Evolutionary conservation across 2,329 filamentous ascomycete genomes (phyloP), one percentile per base, ranked within the genome.

Genomic region (Mariannaea sp.): DNA sequence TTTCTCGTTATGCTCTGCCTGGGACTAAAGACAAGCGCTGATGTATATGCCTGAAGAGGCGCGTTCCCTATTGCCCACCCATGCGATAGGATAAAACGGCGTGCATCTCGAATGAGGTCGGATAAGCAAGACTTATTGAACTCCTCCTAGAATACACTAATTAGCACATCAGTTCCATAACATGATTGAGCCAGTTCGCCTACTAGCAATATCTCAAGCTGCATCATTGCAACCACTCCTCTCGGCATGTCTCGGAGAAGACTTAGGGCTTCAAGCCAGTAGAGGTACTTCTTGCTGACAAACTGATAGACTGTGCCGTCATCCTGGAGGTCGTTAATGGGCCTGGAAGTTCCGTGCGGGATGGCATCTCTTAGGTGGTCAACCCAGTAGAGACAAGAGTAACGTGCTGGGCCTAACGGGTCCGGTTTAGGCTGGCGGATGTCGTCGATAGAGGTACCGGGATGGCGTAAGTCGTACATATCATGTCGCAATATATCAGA

Each of bases 221-320:
- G 40, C 6, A 20, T 10, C 9, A 55, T 8, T 9, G 42, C 51
- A 2, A 12, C 30, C 3, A n/a, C 2, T 2, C 30, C 55, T 0
- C 17, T 4, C 0, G 17, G 16, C n/a, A 53, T 4, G 68, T 53
- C 27, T 60, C 52, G n/a, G 46, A 74, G 55, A 4, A 75, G 65
- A 32, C 72, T 72, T 1, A 78, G 65, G 22, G 72, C 69, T 49
- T 79, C 75, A 3, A 80, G 61, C 75, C 73, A 79, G 46, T 77
- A 68, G 2, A 79, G 65, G 7, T 20, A 58, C 7, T 42, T 56
- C 2, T 44, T 9, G 5, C 13, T 17, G 0, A 58, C 1, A 17
- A 47, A 58, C 1, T 22, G 5, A 7, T 39, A 1, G 2, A 56
- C n/a, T 1, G 10, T 3, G 2, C 36, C 12, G 3, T 36, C 14